These are phyloP conservation scores for Pilasporangium apinafurcum DNA, from an alignment of 352 stramenopile genomes.

Conservation along the genomic window DNA sequence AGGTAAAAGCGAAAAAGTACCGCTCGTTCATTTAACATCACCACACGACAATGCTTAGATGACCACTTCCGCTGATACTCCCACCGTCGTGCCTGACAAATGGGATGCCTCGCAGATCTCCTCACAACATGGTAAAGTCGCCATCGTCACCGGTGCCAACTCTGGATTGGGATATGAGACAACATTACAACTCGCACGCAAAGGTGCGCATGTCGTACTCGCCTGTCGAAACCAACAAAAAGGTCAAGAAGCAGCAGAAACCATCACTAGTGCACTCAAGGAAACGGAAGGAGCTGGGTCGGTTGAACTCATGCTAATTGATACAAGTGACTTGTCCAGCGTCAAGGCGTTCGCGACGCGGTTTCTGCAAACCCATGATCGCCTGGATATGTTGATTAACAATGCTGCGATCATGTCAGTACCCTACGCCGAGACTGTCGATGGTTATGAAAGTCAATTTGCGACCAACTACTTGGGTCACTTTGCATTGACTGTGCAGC, in stretches of 20 bases:
- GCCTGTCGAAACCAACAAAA: constrained; percentile 58
- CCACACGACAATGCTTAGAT: too few relatives aligned
- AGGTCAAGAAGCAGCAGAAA: constrained; percentile 20
- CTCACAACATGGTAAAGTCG: constrained; percentile 33
- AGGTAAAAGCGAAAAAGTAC: too few relatives aligned
- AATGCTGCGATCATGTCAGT: constrained; percentile 74
- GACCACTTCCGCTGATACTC: too few relatives aligned
- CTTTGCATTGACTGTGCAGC: constrained; percentile 84
- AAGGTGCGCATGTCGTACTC: constrained; percentile 61
- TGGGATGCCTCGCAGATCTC: constrained; percentile 34
- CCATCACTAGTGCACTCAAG: constrained; percentile 11
- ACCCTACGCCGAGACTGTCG: constrained; percentile 58
- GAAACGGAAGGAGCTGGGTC: constrained; percentile 5
- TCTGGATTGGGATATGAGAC: constrained; percentile 79
- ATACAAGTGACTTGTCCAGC: constrained; percentile 57
- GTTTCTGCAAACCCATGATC: constrained; percentile 32
- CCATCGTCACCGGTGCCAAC: constrained; percentile 73
- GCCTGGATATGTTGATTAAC: constrained; percentile 77
- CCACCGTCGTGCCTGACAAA: constrained; percentile 4
- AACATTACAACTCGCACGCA: constrained; percentile 41
- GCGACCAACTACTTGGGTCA: constrained; percentile 92
- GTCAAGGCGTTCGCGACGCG: constrained; percentile 39
- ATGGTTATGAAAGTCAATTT: constrained; percentile 92
- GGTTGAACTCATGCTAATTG: constrained; percentile 59
- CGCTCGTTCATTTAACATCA: too few relatives aligned